Conservation (phyloP, 2,329 filamentous ascomycete species). For the Fusarium camptoceras region DNA sequence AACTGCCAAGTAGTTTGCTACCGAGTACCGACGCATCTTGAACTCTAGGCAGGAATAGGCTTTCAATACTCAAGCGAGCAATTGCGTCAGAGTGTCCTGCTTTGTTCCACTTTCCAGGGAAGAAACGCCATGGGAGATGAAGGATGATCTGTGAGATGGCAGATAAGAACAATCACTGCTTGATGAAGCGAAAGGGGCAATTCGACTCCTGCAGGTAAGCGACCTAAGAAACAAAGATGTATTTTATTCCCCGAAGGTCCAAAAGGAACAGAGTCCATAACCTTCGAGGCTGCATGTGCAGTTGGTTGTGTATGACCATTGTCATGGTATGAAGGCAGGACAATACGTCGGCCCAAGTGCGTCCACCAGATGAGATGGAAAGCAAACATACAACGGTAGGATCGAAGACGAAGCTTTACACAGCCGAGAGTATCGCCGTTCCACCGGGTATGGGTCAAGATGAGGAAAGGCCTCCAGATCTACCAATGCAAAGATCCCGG, state of each 20-base stretch:
- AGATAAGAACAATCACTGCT: conserved; percentile 23
- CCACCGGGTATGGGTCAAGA: conserved; percentile 2
- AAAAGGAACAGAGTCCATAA: background rate
- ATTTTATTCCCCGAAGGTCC: conserved; percentile 1
- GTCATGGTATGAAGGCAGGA: conserved; percentile 9
- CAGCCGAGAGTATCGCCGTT: conserved; percentile 12
- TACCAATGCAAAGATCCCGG: background rate
- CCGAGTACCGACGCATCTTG: conserved; percentile 7
- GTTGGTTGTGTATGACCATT: background rate
- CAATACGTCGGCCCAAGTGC: background rate
- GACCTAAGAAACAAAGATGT: conserved; percentile 3
- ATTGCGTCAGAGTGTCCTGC: conserved; percentile 19
- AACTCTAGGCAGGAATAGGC: conserved; percentile 11
- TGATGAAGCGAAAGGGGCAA: conserved; percentile 18
- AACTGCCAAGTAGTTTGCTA: background rate
- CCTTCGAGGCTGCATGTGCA: background rate
- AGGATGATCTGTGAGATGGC: conserved; percentile 25
- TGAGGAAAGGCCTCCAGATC: conserved; percentile 1
- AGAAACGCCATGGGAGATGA: conserved; percentile 21
- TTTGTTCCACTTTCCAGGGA: background rate
- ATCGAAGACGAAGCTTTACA: conserved; percentile 10
- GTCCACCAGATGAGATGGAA: conserved; percentile 9
- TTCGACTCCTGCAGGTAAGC: conserved; percentile 25
- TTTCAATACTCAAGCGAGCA: conserved; percentile 19
- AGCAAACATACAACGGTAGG: conserved; percentile 4